These are phyloP conservation scores for Penicillium sp. DNA, from an alignment of 2,329 filamentous ascomycete genomes.

Conservation along the genomic window DNA sequence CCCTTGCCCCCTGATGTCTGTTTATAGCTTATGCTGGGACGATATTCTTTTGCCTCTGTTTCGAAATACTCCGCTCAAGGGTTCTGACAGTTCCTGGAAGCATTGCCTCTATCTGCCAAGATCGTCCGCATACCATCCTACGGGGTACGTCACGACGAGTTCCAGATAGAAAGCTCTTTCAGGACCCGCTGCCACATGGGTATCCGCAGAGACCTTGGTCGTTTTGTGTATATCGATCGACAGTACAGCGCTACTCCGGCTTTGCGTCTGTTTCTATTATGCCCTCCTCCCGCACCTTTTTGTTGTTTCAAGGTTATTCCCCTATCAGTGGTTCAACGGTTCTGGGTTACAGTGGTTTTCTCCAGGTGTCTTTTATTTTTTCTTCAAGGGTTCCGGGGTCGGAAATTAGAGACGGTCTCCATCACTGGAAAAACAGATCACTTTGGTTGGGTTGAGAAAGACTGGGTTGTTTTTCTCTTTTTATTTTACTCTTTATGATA, in stretches of 20 bases:
- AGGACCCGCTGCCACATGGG: neutral
- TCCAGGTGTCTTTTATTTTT: conserved; percentile 19
- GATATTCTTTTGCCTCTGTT: conserved; percentile 7
- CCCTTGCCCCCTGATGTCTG: conserved; percentile 8
- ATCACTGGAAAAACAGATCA: conserved; percentile 35
- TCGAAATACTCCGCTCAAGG: conserved; percentile 4
- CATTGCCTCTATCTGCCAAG: neutral
- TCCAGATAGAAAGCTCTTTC: neutral
- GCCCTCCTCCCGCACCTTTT: neutral
- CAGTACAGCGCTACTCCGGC: conserved; percentile 6
- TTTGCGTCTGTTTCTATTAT: conserved; percentile 8
- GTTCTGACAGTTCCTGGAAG: neutral
- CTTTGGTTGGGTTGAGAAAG: conserved; percentile 15
- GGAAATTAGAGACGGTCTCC: conserved; percentile 30
- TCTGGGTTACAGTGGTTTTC: conserved; percentile 7
- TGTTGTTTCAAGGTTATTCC: conserved; percentile 5
- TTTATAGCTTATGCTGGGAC: conserved; percentile 17
- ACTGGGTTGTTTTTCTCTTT: conserved; percentile 12
- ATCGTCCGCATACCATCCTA: too few relatives aligned
- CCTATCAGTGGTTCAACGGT: conserved; percentile 11
- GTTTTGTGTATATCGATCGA: conserved; percentile 15
- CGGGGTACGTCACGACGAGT: neutral
- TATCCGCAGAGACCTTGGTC: conserved; percentile 1
- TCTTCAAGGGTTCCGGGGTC: conserved; percentile 24
- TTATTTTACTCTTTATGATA: conserved; percentile 5